Percentiles rank a stretch among this genome's conserved stretches.
Evolutionary conservation across 148 eudicot genomes (phyloP).

Genomic region (Vaccinium macrocarpon): DNA sequence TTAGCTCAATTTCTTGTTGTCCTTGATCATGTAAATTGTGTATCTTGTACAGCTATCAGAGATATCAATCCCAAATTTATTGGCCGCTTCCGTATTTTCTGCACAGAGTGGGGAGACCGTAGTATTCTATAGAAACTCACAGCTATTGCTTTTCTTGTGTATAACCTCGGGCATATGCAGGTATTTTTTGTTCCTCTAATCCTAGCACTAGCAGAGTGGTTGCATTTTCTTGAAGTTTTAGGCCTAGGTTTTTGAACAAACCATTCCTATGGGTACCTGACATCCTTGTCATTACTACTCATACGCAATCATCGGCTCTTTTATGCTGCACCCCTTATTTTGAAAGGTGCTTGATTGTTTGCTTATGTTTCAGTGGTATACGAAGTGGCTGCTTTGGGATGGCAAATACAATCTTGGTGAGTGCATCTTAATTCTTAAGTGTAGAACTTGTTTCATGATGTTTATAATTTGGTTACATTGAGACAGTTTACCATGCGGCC

Average conservation of each 20-base stretch:
- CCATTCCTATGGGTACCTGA: neutral
- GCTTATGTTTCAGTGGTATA: constrained; percentile 37
- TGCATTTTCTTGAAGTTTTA: neutral
- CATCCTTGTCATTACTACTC: neutral
- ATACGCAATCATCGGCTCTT: neutral
- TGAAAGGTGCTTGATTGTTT: neutral
- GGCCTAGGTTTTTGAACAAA: neutral
- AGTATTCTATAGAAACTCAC: constrained; percentile 36
- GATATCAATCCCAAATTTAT: constrained; percentile 48
- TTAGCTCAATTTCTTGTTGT: neutral
- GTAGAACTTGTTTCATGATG: neutral
- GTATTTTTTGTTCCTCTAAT: constrained; percentile 20
- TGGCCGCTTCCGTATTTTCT: constrained; percentile 51
- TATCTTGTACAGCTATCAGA: constrained; percentile 38
- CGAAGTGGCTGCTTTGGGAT: constrained; percentile 50
- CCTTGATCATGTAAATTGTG: neutral
- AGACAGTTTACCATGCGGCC: neutral
- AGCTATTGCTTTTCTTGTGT: constrained; percentile 35
- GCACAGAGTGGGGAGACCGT: constrained; percentile 41
- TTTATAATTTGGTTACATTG: constrained; percentile 3
- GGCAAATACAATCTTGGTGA: constrained; percentile 48
- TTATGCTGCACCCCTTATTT: neutral
- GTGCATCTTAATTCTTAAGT: constrained; percentile 13
- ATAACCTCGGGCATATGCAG: constrained; percentile 50
- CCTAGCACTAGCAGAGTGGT: neutral